Evolutionary conservation across 257 asterid genomes (phyloP).

Genomic region (Penstemon barbatus): DNA sequence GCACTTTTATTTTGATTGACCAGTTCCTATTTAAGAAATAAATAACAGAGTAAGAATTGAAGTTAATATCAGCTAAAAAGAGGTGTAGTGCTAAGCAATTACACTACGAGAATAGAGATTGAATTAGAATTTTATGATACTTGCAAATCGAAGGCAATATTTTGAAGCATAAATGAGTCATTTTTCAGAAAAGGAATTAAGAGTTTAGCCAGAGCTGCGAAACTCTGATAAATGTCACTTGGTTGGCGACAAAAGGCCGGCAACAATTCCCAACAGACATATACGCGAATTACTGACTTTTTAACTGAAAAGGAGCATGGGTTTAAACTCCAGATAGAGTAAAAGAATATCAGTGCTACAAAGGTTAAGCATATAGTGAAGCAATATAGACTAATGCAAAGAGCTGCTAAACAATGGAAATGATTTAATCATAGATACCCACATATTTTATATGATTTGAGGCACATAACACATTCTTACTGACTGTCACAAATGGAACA

Average conservation of each 20-base stretch:
- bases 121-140: constrained; percentile 36
- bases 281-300: constrained; percentile 62
- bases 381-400: constrained; percentile 15
- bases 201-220: constrained; percentile 52
- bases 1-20: constrained; percentile 59
- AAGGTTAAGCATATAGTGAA: constrained; percentile 18
- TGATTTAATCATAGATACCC: constrained; percentile 10
- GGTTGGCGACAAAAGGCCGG: constrained; percentile 93
- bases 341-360: constrained; percentile 23
- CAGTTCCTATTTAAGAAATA: constrained; percentile 49
- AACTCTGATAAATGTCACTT: constrained; percentile 59
- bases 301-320: constrained; percentile 58
- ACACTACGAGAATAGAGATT: constrained; percentile 8
- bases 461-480: background rate
- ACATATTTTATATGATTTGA: background rate
- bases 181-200: constrained; percentile 58
- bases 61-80: constrained; percentile 21
- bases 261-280: constrained; percentile 75
- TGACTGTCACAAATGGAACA: constrained; percentile 9
- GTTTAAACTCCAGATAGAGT: constrained; percentile 35
- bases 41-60: constrained; percentile 24
- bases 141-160: constrained; percentile 66
- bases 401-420: constrained; percentile 1
- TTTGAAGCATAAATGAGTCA: constrained; percentile 64
- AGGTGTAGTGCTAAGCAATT: constrained; percentile 14